Evolutionary conservation across 2,329 filamentous ascomycete species (phyloP), one percentile per base, ranked within the genome.

Genomic region (Lecanicillium sp.): DNA sequence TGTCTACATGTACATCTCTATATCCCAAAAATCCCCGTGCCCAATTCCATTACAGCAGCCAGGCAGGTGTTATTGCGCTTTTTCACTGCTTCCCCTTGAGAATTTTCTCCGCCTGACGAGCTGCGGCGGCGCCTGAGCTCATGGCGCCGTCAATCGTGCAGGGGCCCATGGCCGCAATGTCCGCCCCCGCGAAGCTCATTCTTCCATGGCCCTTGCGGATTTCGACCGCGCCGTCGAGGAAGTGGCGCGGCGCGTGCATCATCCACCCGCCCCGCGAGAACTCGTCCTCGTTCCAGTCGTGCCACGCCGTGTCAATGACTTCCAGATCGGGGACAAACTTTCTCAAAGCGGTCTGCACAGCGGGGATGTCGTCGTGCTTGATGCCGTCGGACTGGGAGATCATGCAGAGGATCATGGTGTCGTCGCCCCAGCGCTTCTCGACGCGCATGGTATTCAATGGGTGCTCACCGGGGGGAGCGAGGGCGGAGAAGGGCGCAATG

Each of bases 251-350:
- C 12, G 10, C 10, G n/a, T 34, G 32, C 32, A 34, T 34, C 32
- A 34, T 34, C 32, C 32, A 34, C 3, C 18, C 32, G n/a, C 32
- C 32, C 11, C 14, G 32, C 6, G 32, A 34, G 13, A 34, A 34
- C 18, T 34, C 32, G n/a, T 34, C 32, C 3, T 6, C 17, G 19
- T 22, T 25, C 32, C 32, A 34, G 32, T 34, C 32, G 19, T 34
- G 32, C 18, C 18, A 22, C 10, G 32, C 32, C 3, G 32, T 34
- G 32, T 34, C 32, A 13, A 34, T 13, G 32, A 34, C 32, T 11
- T 34, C 32, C 4, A 34, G 17, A n/a, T 34, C 32, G 5, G 32
- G 32, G 4, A 34, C 32, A 11, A 22, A 34, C 4, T 6, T 6
- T 6, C 32, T 5, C 14, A 34, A n/a, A n/a, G n/a, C n/a, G n/a